phyloP scores from a whole-genome alignment of 2,329 filamentous ascomycete species.

The Thielaviopsis musarum region DNA sequence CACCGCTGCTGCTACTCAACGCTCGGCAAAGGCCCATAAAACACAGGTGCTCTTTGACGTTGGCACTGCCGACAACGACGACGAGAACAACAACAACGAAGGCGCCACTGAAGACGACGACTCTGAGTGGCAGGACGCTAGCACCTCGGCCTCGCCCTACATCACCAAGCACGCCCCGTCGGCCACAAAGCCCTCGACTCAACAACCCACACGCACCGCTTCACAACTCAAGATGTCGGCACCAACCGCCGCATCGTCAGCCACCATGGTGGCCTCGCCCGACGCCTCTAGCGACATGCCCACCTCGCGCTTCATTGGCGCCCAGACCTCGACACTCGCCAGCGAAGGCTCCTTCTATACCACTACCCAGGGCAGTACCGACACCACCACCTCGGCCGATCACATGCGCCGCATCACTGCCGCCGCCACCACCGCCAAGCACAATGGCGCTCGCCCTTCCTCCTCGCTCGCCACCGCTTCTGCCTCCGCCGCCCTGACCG shows the following conservation, averaged over 20 bases:
- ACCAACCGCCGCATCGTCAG: conserved; percentile 3
- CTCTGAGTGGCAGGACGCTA: conserved; percentile 53
- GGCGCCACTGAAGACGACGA: conserved; percentile 26
- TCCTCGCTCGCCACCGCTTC: neutral
- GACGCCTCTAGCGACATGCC: conserved; percentile 23
- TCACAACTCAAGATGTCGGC: conserved; percentile 1
- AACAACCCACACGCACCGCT: neutral
- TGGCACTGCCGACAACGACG: conserved; percentile 38
- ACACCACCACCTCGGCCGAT: conserved; percentile 19
- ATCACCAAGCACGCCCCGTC: conserved; percentile 12
- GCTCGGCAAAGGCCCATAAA: conserved; percentile 30
- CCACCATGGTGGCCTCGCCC: conserved; percentile 10
- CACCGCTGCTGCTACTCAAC: conserved; percentile 21
- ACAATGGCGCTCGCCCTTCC: neutral
- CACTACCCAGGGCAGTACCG: conserved; percentile 16
- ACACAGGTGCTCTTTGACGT: conserved; percentile 47
- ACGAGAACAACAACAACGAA: conserved; percentile 26
- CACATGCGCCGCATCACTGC: conserved; percentile 19
- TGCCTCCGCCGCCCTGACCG: conserved; percentile 4
- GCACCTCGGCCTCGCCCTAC: conserved; percentile 44
- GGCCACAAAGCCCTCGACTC: neutral
- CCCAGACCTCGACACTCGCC: conserved; percentile 30
- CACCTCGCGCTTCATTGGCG: conserved; percentile 43
- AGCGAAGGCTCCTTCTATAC: conserved; percentile 37
- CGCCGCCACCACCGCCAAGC: neutral